Evolutionary conservation across 352 stramenopile species (phyloP), one percentile per base, ranked within the genome.

Genomic region (Globisporangium takayamanum): DNA sequence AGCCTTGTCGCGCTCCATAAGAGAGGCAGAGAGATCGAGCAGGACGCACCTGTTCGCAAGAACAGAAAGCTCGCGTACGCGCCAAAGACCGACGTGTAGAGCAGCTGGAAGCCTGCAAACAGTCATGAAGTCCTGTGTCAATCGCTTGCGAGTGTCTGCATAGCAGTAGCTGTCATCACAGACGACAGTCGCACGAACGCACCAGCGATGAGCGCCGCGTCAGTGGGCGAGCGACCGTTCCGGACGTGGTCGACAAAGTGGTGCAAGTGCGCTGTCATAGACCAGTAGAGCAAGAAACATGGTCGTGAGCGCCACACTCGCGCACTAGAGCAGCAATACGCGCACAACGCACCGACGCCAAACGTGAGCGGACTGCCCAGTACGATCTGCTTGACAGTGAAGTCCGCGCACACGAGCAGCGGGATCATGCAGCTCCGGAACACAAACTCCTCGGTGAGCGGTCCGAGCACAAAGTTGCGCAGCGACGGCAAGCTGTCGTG

Each of bases 71-170:
- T 95, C n/a, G 84, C 88, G 69, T 98, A 98, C 5, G 87, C 86
- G 57, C 95, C 95, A 78, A 98, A 98, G 16, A 98, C 67, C 5
- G 83, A 95, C n/a, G 95, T 98, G 69, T 98, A 98, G 37, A 89
- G 68, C 53, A 98, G 86, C 78, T 98, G 95, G 68, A 97, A 95
- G 15, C 80, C 82, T 93, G n/a, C 28, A 48, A 33, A 20, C 41
- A 39, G 3, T 54, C 12, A 61, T 47, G 15, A 14, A 33, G 28
- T 33, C 28, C 28, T 22, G 41, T 22, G 41, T 20, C 12, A 47
- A 14, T 47, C 15, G 14, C 18, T n/a, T 18, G 41, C 15, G 41
- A 8, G 41, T 47, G 7, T 12, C 6, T 10, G 11, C 14, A 5
- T 2, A 39, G 28, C 28, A 33, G 28, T 33, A 6, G 28, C 3